Conservation (phyloP, 768 basidiomycete genomes). For the Trametes cingulata region DNA sequence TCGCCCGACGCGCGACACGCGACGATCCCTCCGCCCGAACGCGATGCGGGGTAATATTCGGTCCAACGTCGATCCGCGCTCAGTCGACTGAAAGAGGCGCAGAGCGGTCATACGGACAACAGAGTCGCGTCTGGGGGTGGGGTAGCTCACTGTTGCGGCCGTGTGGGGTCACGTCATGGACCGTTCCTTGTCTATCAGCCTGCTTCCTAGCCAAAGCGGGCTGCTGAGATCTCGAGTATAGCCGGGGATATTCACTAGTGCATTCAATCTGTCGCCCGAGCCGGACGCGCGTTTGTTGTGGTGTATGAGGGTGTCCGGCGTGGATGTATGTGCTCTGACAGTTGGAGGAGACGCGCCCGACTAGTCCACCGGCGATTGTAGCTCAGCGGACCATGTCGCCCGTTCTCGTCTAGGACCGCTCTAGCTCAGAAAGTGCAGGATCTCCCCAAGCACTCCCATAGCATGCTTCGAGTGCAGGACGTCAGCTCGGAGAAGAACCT, state of each 20-base stretch:
- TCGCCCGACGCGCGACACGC: constrained; percentile 15
- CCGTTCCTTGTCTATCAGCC: not conserved
- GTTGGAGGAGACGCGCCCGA: not conserved
- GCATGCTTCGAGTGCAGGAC: not conserved
- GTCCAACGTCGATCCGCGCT: constrained; percentile 24
- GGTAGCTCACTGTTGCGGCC: not conserved
- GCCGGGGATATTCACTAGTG: not conserved
- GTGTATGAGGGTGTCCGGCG: not conserved
- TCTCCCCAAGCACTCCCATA: not conserved
- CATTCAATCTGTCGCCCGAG: too few species aligned
- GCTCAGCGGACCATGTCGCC: constrained; percentile 12
- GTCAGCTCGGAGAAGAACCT: constrained; percentile 6
- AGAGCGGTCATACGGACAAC: constrained; percentile 5
- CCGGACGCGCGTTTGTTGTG: not conserved
- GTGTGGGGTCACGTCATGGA: constrained; percentile 2
- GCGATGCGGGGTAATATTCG: constrained; percentile 20
- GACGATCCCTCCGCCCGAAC: not conserved
- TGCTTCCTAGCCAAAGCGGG: not conserved
- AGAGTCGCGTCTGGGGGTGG: not conserved
- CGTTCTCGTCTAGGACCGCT: constrained; percentile 1
- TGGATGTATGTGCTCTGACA: not conserved
- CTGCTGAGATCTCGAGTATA: not conserved
- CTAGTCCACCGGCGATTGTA: constrained; percentile 5
- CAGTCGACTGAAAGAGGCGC: constrained; percentile 1
- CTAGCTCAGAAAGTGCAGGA: not conserved